Evolutionary conservation across 768 basidiomycete genomes (phyloP), one percentile per base, ranked within the genome.

Genomic region (Melanogaster broomeanus): DNA sequence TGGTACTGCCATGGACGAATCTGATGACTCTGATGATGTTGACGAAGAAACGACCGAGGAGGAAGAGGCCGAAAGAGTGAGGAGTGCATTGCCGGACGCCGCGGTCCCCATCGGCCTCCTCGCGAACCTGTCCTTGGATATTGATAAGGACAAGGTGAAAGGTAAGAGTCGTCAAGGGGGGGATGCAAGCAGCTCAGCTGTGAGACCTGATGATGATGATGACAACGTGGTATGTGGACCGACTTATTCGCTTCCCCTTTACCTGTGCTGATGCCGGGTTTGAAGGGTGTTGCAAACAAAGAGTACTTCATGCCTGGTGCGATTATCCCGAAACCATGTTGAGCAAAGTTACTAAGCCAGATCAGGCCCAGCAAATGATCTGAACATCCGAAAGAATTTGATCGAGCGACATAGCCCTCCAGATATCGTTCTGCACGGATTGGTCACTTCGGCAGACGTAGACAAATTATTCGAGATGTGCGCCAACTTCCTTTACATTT

Each of bases 391-490:
- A 9, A 85, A 85, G 49, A 75, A 77, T 24, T 67, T 90, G 61
- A 90, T 91, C 41, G 88, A 90, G 60, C 84, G 81, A 51, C 86
- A 89, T 56, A 87, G 81, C 57, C 86, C 88, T 1, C 90, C 90
- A 0, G 90, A 91, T 59, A 90, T 93, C 49, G 63, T 93, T 37
- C 80, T 90, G 2, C 90, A 91, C 58, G 88, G 88, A 10, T 70
- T 93, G 19, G 88, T 93, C 31, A 84, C 82, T 1, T 81, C 86
- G 0, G 80, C 81, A 42, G 90, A 93, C 54, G 89, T 92, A 3
- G 86, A 91, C 51, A 85, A 85, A 56, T 69, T 93, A n/a, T 93
- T 93, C 58, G 77, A 88, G 30, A 89, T 93, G 88, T 90, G 58
- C 28, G 90, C 77, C 12, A 0, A 6, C 22, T 46, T 6, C 38